Percentiles rank a stretch among this genome's conserved stretches.
phyloP scores from a whole-genome alignment of 345 rosid species.

The Garcia nutans region DNA sequence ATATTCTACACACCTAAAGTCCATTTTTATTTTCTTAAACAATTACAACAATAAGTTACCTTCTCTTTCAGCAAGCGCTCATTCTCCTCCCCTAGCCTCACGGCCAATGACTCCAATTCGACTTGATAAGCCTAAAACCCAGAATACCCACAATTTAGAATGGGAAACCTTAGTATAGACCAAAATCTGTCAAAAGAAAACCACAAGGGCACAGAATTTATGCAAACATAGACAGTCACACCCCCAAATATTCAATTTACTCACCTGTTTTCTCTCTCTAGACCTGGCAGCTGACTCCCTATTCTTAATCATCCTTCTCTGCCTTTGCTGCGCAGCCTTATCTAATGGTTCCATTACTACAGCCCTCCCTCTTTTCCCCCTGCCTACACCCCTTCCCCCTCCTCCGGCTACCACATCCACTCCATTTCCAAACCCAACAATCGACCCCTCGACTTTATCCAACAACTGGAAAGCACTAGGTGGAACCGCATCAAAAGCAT shows the following conservation, averaged over 20 bases:
- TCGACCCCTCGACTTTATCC: constrained; percentile 55
- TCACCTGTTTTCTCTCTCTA: constrained; percentile 88
- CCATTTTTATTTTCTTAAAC: neutral
- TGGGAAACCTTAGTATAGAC: neutral
- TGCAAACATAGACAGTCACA: neutral
- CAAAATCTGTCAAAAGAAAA: neutral
- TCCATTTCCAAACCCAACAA: constrained; percentile 51
- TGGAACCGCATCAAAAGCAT: constrained; percentile 45
- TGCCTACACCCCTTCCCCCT: constrained; percentile 31
- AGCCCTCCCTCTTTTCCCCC: constrained; percentile 71
- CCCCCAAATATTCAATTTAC: neutral
- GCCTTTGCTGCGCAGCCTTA: constrained; percentile 87
- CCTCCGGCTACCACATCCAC: constrained; percentile 28
- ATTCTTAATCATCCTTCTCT: constrained; percentile 96
- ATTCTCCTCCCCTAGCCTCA: constrained; percentile 74
- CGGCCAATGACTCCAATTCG: constrained; percentile 75
- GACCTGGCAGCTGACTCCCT: constrained; percentile 97
- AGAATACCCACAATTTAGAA: neutral
- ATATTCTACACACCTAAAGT: neutral
- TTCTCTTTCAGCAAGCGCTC: constrained; percentile 67
- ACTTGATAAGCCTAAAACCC: constrained; percentile 75
- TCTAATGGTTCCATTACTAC: constrained; percentile 67
- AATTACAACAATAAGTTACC: constrained; percentile 31
- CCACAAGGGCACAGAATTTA: neutral
- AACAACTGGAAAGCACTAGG: constrained; percentile 50